Base-by-base conservation (phyloP, 192 early-diverging fungal genomes). In the Gryganskiella cystojenkinii region DNA sequence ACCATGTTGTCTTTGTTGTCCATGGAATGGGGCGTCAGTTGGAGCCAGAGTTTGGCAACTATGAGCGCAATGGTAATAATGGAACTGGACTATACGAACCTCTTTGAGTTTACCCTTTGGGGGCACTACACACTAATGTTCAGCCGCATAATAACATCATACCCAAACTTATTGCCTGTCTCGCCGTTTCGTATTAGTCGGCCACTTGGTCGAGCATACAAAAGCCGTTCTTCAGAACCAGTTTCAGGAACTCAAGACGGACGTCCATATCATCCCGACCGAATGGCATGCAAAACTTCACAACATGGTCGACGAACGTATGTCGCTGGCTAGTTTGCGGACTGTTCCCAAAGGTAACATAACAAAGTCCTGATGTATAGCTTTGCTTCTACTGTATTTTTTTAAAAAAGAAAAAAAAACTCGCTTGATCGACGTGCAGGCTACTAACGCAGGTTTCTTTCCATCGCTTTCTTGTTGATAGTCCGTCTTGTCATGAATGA, bases 11-110 rank as follows among this genome's bases (percentile, higher is more conserved):
- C 61, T 83, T 85, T 70, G 81, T 85, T 30, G 81, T 85, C n/a
- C 84, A 85, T 31, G 84, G 84, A 14, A 85, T 85, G 84, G 84
- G 84, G 15, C 79, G 83, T 28, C 84, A 85, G 35, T 61, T 81
- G n/a, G 84, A 85, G 33, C 31, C 35, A 14, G 71, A 83, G 35
- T 79, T 61, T 40, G 84, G 84, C 25, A 82, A 83, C 58, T 71
- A 83, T 33, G 79, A 80, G 37, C 63, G 61, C 19, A 80, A 83
- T 33, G 84, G 84, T 83, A 81, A 50, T 25, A 25, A 42, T 47
- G 10, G 3, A 22, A 10, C 37, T 15, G 1, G 22, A 19, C 44
- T 0, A 9, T 15, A 10, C 43, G 44, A 34, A 34, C 25, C 53
- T 47, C 25, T 30, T 9, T 11, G 17, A 4, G 31, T 28, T 8